Evolutionary conservation across 176 grass and related monocot genomes (phyloP).

Genomic region (Tuctoria greenei): DNA sequence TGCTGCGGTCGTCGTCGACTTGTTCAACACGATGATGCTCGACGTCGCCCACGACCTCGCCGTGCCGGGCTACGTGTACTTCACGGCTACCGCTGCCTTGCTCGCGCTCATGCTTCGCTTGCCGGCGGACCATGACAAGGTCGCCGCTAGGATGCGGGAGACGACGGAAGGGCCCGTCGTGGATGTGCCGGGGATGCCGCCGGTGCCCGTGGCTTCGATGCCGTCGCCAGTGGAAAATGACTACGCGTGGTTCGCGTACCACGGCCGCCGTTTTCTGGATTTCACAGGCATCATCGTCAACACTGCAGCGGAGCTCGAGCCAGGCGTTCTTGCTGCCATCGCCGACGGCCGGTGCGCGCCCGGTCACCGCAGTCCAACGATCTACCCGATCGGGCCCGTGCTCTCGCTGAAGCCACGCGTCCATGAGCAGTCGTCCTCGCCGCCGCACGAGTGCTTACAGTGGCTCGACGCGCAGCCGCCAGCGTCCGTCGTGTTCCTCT

Average conservation of each 20-base stretch:
- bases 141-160: not conserved
- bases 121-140: constrained; percentile 1
- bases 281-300: constrained; percentile 44
- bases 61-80: constrained; percentile 41
- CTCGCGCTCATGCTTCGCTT: constrained; percentile 34
- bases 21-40: constrained; percentile 25
- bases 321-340: constrained; percentile 21
- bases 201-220: constrained; percentile 26
- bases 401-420: not conserved
- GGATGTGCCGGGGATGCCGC: constrained; percentile 32
- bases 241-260: constrained; percentile 41
- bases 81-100: constrained; percentile 25
- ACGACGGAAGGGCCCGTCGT: not conserved
- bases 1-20: constrained; percentile 32
- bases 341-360: constrained; percentile 26
- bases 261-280: constrained; percentile 23
- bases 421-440: not conserved
- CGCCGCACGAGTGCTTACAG: constrained; percentile 39
- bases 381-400: constrained; percentile 43
- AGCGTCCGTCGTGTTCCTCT: constrained; percentile 52
- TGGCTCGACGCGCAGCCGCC: constrained; percentile 54
- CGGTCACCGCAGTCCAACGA: not conserved
- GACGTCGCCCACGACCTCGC: constrained; percentile 38
- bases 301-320: constrained; percentile 35
- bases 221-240: constrained; percentile 7